Percentiles rank a stretch among this genome's conserved stretches.
Evolutionary conservation across 106 monocot species (phyloP).

Genomic region (Allium fistulosum): DNA sequence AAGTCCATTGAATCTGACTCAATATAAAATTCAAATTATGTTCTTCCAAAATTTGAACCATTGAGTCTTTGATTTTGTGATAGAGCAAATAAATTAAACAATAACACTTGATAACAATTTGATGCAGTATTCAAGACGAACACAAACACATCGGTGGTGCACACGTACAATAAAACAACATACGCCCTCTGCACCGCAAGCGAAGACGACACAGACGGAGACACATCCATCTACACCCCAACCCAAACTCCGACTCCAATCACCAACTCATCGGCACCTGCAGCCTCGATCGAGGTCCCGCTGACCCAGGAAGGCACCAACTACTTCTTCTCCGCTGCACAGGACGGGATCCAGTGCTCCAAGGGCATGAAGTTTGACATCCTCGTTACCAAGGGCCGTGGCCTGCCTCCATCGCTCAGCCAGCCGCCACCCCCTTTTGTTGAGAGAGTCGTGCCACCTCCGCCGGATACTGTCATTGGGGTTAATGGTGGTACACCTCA

Average conservation of each 20-base stretch:
- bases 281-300: conserved; percentile 22
- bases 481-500: conserved; percentile 7
- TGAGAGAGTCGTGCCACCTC: conserved; percentile 12
- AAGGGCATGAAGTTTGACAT: conserved; percentile 67
- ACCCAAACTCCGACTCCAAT: neutral
- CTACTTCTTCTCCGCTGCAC: conserved; percentile 69
- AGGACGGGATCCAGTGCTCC: conserved; percentile 49
- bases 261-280: neutral
- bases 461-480: neutral
- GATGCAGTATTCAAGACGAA: conserved; percentile 63
- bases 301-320: conserved; percentile 39
- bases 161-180: conserved; percentile 67
- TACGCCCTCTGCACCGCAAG: conserved; percentile 50
- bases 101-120: neutral
- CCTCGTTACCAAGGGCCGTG: conserved; percentile 42
- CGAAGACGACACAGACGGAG: conserved; percentile 37
- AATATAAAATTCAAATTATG: too few species aligned
- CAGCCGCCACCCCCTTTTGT: conserved; percentile 41
- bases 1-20: too few species aligned
- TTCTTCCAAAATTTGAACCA: too few species aligned
- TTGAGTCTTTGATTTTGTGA: too few species aligned
- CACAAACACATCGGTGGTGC: conserved; percentile 39
- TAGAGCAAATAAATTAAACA: too few species aligned
- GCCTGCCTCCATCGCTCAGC: conserved; percentile 35
- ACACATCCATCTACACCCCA: conserved; percentile 14